Base-by-base conservation (phyloP, 2,329 filamentous ascomycete genomes). In the Talaromyces marneffei region DNA sequence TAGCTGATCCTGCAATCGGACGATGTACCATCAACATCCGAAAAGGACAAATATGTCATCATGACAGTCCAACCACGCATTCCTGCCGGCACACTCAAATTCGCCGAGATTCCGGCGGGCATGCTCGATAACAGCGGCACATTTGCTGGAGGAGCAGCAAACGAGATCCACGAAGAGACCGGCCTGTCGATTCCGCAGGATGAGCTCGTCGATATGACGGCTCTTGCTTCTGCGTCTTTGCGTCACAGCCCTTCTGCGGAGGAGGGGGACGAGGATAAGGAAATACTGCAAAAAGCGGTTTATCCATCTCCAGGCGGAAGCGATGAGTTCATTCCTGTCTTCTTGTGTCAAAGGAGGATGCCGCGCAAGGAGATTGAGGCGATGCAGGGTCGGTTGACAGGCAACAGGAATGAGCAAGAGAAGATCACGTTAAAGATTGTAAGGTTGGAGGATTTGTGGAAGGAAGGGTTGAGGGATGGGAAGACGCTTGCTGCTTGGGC, bases 361-460 rank as follows among this genome's bases (percentile, higher is more conserved):
- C 71, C 78, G 1, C 70, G 77, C 35, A 67, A 70, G 4, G 74
- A 83, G 33, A 78, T 86, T 65, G 73, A 81, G 37, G 75, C 75
- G 39, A 72, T 83, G 64, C 76, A 80, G 64, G 82, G 81, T 4
- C 81, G 79, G 59, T 69, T 84, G 65, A 85, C 83, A 0, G 84
- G 84, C 0, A 61, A 85, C 63, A 74, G 80, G 37, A 75, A 82
- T 3, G 75, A 84, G 57, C 82, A 82, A 2, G 84, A 86, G 70
- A 85, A 82, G 66, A 86, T 86, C 60, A 85, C 80, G 6, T 66
- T 86, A 62, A 84, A 83, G 68, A 68, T 86, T 18, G 80, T 84
- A 14, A 75, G 72, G 31, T 64, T 85, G 62, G 70, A 77, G 35
- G 70, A 80, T 44, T 63, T 84, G 53, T 86, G 83, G 82, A 82